Base-by-base conservation (phyloP, 139 green algal genomes). In the Chlamydomonas applanata region DNA sequence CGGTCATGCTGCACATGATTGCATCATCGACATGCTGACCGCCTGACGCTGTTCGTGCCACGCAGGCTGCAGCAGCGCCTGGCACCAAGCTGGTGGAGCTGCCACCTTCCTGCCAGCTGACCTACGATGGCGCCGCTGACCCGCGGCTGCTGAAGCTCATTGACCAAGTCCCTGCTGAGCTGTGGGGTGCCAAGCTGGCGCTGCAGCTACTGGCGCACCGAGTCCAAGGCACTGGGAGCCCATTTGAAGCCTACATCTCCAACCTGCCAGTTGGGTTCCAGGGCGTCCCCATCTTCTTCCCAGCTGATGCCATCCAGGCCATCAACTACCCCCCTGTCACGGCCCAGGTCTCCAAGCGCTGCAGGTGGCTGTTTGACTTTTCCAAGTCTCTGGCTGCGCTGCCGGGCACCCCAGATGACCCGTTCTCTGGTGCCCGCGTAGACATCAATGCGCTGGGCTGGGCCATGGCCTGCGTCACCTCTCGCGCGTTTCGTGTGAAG, bases 271-370 rank as follows among this genome's bases (percentile, higher is more conserved):
- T 81, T 4, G 89, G 75, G 4, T 62, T 95, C 24, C 49, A 76
- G 2, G 92, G 92, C 27, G 72, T 97, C 34, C 92, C 92, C 20
- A 89, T 97, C 71, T 97, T 97, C 73, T 97, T 89, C 33, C 25
- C 46, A 16, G 35, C 69, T 1, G 69, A 86, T 3, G 75, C 85
- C 1, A 73, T 96, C 2, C 69, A 76, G 4, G 79, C 83, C 19
- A 68, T 95, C 22, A 81, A 94, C 68, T 94, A 95, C 79, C 88
- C 91, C 0, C 88, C 89, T 0, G 79, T 95, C 1, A 85, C 81
- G 0, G 74, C 88, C 56, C 89, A 95, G 79, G 88, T 93, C 57
- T 89, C 88, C 52, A 87, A 86, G 72, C 81, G 89, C n/a, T 89
- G 89, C 77, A 78, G 81, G 14, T 94, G 87, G 85, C 77, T 94